These are phyloP conservation scores for Salix suchowensis DNA, from an alignment of 345 rosid species.

Conservation along the genomic window DNA sequence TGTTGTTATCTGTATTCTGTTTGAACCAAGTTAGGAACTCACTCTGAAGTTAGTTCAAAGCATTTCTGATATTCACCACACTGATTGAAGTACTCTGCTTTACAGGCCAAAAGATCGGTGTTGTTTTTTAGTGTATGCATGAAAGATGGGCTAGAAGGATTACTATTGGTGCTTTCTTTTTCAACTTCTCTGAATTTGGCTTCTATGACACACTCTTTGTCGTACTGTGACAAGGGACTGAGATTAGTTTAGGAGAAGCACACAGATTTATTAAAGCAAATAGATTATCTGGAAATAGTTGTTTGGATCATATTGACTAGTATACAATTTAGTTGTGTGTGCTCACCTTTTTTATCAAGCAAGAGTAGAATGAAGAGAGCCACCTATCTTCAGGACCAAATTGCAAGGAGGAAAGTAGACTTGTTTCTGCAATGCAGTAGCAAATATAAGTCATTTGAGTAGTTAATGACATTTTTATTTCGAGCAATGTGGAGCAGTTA, in stretches of 20 bases:
- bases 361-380: constrained; percentile 92
- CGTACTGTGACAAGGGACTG: constrained; percentile 46
- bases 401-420: constrained; percentile 70
- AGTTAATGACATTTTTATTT: no score
- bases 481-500: neutral
- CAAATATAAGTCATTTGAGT: neutral
- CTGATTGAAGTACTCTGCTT: constrained; percentile 97
- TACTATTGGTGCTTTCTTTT: constrained; percentile 53
- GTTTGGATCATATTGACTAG: neutral
- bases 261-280: neutral
- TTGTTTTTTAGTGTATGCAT: constrained; percentile 55
- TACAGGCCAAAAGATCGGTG: constrained; percentile 83
- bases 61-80: constrained; percentile 94
- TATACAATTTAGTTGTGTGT: neutral
- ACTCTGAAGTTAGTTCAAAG: constrained; percentile 80
- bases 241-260: constrained; percentile 3
- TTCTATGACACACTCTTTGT: constrained; percentile 72
- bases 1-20: constrained; percentile 6
- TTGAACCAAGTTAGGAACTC: constrained; percentile 35
- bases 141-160: constrained; percentile 47
- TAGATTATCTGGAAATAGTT: constrained; percentile 4
- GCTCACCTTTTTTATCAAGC: constrained; percentile 79
- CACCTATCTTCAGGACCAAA: constrained; percentile 87
- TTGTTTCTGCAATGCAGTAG: constrained; percentile 47
- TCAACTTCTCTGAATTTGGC: constrained; percentile 80